Evolutionary conservation across 2,329 filamentous ascomycete species (phyloP), one percentile per base, ranked within the genome.

Genomic region (Pseudocercospora pini-densiflorae): DNA sequence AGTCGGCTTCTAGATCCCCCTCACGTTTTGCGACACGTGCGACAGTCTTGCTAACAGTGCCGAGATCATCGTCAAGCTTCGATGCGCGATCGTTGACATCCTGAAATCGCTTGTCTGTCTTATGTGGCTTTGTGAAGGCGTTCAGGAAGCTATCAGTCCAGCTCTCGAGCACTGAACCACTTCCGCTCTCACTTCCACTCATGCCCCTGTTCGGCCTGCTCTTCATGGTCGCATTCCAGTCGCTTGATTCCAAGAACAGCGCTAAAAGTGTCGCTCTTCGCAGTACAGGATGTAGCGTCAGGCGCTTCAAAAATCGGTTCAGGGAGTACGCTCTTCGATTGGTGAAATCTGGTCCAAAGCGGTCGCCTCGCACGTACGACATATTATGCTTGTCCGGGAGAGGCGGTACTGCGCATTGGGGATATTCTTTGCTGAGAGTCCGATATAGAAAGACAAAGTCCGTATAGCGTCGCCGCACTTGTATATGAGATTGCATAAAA

Each of bases 311-410:
- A 78, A 99, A 99, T 61, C 95, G 91, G 80, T 96, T 90, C 61
- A 99, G 86, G 3, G 94, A 97, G 83, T 94, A 91, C 59, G 93
- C 93, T 72, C 95, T 89, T 36, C 95, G 90, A 54, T 89, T 85
- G 36, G 93, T 99, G 78, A 99, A 99, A 81, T 98, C 95, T 59
- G 90, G 81, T 8, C 94, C 93, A 80, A 99, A 99, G 69, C 95
- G 91, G 82, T 98, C 94, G 73, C 95, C 95, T 40, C 94, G 92
- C 60, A 98, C 95, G 77, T 98, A 98, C 77, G 97, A 93, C 92
- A 99, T 97, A 81, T 96, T 96, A 84, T 98, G 94, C 85, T 98
- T 99, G 81, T 98, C 95, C 61, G 95, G 95, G 62, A 99, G 85
- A 55, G 95, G 95, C 31, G 95, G 95, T 3, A 99, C 92, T 57